Evolutionary conservation across 202 grass and related monocot genomes (phyloP), one percentile per base, ranked within the genome.

Genomic region (Digitaria exilis): DNA sequence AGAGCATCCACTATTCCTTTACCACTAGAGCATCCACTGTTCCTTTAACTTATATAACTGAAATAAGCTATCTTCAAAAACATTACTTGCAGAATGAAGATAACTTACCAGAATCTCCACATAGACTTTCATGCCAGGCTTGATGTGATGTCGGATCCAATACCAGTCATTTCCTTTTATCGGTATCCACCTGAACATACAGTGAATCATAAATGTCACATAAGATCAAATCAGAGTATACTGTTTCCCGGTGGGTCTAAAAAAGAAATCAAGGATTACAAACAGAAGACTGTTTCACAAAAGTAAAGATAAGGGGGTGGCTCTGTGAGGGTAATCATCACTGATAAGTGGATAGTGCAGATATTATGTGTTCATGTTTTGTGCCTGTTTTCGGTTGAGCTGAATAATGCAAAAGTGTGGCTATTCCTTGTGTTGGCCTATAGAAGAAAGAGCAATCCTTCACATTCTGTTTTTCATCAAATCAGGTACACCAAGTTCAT

Each of bases 81-180:
- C 32, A 48, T 60, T 60, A 60, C n/a, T 60, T 26, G 57, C 28
- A 29, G 25, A 29, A 60, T 15, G 25, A 69, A 82, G n/a, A 77
- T 60, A 44, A 84, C 87, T 92, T 82, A 93, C 96, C 83, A 98
- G 71, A 91, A 98, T 84, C 86, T 98, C 95, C 34, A 93, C 85
- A 66, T 91, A 86, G 39, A 98, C 95, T 65, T 87, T 88, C 95
- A 98, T 95, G 79, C 95, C 95, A 79, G 94, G 88, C 88, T 87
- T 93, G 79, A 98, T 91, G 66, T 98, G 95, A 91, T 98, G 95
- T 46, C 95, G 95, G 72, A 98, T 89, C 95, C 95, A 98, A 78
- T 95, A 98, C 95, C 92, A 98, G 88, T 98, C 95, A 56, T 98
- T 98, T 88, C 92, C 90, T 84, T 93, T 95, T 87, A 98, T 98